Evolutionary conservation across 2,329 filamentous ascomycete genomes (phyloP), one percentile per base, ranked within the genome.

Genomic region (Xylaria sp.): DNA sequence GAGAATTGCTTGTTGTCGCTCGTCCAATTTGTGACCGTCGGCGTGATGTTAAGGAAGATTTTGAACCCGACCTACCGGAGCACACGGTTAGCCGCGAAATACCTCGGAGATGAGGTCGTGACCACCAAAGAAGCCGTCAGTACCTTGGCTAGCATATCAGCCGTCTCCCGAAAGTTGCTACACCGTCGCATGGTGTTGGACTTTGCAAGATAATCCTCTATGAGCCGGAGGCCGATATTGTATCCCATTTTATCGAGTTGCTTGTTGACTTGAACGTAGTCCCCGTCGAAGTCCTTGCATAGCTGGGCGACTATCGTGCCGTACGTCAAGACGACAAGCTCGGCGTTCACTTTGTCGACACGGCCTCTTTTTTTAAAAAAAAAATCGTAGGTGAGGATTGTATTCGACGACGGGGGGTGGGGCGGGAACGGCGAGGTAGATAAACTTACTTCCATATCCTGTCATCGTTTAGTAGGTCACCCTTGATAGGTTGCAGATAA

Each of bases 241-340:
- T 98, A 98, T 64, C 96, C 96, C 96, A 99, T 99, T 83, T 95
- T 97, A 79, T 99, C 96, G 53, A 99, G 87, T 80, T 99, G 96
- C 80, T 95, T 94, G 83, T 99, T 99, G 79, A 99, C 95, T 80
- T 98, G 94, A 60, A 89, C 85, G 79, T 99, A 99, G 82, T 98
- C 93, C 76, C 89, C 90, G 75, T 98, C 94, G 79, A 95, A 97
- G 84, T 99, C 96, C 81, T 95, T 95, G 84, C 95, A 98, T 73
- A 99, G 86, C 80, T 98, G 95, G 65, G 94, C 93, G 65, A 99
- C 96, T 71, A 99, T 97, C 27, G 96, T 98, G 78, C 96, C 96
- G 81, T 99, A 99, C 36, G 96, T 99, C 76, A 99, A 88, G 54
- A 94, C 98, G 61, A 99, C 95, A 69, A 99, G 88, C 84, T 99